Evolutionary conservation across 768 basidiomycete genomes (phyloP), one percentile per base, ranked within the genome.

Genomic region (Suillus alpinus): DNA sequence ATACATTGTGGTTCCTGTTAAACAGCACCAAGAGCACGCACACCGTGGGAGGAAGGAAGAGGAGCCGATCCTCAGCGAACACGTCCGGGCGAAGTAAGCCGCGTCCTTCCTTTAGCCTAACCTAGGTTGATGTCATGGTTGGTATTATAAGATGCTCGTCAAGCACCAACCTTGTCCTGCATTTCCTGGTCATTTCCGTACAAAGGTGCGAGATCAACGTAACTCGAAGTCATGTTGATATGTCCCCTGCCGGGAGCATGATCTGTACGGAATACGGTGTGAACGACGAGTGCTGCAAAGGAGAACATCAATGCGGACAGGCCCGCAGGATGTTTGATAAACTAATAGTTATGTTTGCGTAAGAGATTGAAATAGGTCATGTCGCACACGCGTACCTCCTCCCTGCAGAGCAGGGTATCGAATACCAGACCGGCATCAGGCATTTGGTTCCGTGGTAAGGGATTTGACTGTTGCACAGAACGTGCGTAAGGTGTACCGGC

Each of bases 1-100:
- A 64, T 64, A 92, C 91, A 67, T 92, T 94, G 69, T 94, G 92
- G 63, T 94, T 94, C n/a, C 92, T 82, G 68, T 81, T 91, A 80
- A 94, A 94, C 18, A 92, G 69, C 23, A 93, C 82, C 23, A 94
- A 80, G n/a, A 94, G 70, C 4, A 81, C 84, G 60, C 87, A 85
- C 56, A 86, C 85, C 0, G 85, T 86, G 1, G 92, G 92, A 1
- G 92, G 92, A 18, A 94, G 83, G 8, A 91, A 78, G 29, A 92
- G 76, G 8, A 94, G 75, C 37, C 92, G 78, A 62, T 92, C 87
- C 69, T 94, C 92, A 0, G 90, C 85, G 68, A 94, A 94, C 0
- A 81, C 77, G 59, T 94, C 92, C 2, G 87, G 88, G 64, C 80
- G 75, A 7, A 94, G 76, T 37, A 80, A 70, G 0, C 92, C 92